A percentile compares a stretch with the other conserved stretches of the same genome.
Evolutionary conservation across 2,329 filamentous ascomycete genomes (phyloP).

Genomic region (Cucurbitaria berberidis): DNA sequence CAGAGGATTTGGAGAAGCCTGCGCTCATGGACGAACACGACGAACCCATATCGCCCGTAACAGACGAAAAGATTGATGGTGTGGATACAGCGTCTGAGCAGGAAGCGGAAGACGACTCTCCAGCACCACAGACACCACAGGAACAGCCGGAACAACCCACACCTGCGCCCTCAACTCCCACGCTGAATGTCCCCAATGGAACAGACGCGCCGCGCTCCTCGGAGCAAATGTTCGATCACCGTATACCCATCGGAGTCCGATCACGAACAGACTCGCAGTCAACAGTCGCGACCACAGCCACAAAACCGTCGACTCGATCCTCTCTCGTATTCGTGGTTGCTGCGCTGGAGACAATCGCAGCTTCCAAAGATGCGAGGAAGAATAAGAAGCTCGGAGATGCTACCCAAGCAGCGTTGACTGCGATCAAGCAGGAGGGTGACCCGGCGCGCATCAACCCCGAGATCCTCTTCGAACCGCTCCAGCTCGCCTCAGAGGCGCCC

Average conservation of each 20-base stretch:
- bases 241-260: conserved; percentile 41
- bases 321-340: conserved; percentile 96
- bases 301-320: conserved; percentile 73
- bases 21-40: conserved; percentile 16
- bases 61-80: conserved; percentile 12
- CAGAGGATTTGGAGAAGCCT: conserved; percentile 14
- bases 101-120: conserved; percentile 20
- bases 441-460: conserved; percentile 85
- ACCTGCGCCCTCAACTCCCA: conserved; percentile 30
- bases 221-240: conserved; percentile 46
- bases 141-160: conserved; percentile 25
- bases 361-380: conserved; percentile 87
- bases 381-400: conserved; percentile 84
- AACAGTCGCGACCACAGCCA: conserved; percentile 57
- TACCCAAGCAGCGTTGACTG: conserved; percentile 78
- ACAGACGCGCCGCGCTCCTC: conserved; percentile 40
- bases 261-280: conserved; percentile 67
- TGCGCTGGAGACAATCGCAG: conserved; percentile 88
- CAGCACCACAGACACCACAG: conserved; percentile 19
- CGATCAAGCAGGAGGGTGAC: conserved; percentile 81
- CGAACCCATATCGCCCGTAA: conserved; percentile 5
- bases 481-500: conserved; percentile 84
- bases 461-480: conserved; percentile 86
- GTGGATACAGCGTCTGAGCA: conserved; percentile 28
- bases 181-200: conserved; percentile 31